A percentile compares a stretch with the other conserved stretches of the same genome.
Conservation (phyloP, 1,139 yeast species). For the Hansenula sp. region DNA sequence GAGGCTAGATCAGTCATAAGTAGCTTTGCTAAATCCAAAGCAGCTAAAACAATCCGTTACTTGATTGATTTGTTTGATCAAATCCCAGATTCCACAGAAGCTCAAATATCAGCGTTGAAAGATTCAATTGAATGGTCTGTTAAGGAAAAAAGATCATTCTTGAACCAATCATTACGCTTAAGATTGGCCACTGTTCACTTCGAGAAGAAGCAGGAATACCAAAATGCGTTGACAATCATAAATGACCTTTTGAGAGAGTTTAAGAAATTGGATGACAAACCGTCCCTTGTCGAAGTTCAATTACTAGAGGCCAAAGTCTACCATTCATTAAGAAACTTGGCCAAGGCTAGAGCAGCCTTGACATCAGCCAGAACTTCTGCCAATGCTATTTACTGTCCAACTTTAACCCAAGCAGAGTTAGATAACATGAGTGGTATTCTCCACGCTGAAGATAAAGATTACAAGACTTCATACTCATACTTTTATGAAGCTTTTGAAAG, state of each 20-base stretch:
- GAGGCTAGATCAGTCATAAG: conserved; percentile 67
- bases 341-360: conserved; percentile 90
- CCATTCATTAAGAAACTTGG: conserved; percentile 86
- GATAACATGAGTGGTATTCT: conserved; percentile 94
- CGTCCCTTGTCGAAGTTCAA: conserved; percentile 93
- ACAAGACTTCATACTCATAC: conserved; percentile 92
- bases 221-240: conserved; percentile 71
- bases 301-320: conserved; percentile 85
- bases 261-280: conserved; percentile 92
- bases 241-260: conserved; percentile 75
- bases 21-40: conserved; percentile 85
- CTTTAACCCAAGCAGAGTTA: conserved; percentile 89
- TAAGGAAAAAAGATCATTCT: conserved; percentile 76
- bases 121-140: conserved; percentile 89
- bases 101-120: conserved; percentile 70
- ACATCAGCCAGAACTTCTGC: conserved; percentile 97
- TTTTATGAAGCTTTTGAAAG: conserved; percentile 95
- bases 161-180: conserved; percentile 84
- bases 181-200: conserved; percentile 76
- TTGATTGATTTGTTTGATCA: conserved; percentile 76
- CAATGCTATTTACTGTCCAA: conserved; percentile 91
- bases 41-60: conserved; percentile 79
- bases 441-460: conserved; percentile 96
- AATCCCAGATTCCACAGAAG: conserved; percentile 63
- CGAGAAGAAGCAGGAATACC: conserved; percentile 55